Evolutionary conservation across 495 filamentous ascomycete species (phyloP).

Genomic region (Melanomma pulvis-pyrius): DNA sequence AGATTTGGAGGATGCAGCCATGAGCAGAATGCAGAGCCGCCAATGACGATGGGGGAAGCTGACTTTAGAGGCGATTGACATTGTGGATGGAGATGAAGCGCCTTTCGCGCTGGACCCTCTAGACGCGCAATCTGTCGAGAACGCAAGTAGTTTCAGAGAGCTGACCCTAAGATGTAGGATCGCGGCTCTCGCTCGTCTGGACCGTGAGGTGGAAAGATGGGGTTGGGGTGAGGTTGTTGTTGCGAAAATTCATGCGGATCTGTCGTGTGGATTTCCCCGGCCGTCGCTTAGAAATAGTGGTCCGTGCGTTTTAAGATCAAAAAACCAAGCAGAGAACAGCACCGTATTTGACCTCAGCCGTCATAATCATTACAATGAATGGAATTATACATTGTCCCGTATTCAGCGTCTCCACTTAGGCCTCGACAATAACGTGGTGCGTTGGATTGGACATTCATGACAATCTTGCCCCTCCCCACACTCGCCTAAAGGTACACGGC

Average conservation of each 20-base stretch:
- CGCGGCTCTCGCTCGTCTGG: constrained; percentile 26
- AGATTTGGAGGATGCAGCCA: neutral
- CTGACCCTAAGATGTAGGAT: constrained; percentile 36
- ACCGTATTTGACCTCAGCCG: neutral
- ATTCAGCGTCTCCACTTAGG: neutral
- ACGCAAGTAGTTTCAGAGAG: constrained; percentile 17
- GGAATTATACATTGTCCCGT: neutral
- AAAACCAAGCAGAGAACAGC: neutral
- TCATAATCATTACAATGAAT: neutral
- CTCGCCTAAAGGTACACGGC: neutral
- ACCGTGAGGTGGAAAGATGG: constrained; percentile 2
- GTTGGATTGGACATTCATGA: neutral
- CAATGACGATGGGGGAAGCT: constrained; percentile 5
- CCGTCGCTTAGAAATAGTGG: constrained; percentile 20
- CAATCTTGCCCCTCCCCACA: neutral
- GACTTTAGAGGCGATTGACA: constrained; percentile 50
- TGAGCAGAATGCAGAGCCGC: neutral
- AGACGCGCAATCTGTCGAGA: constrained; percentile 36
- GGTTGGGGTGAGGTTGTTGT: constrained; percentile 25
- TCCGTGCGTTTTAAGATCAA: neutral
- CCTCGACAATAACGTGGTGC: neutral
- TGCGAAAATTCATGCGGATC: constrained; percentile 13
- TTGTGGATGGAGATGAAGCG: constrained; percentile 41
- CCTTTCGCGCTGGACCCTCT: constrained; percentile 43
- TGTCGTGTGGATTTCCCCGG: too few relatives aligned